phyloP scores from a whole-genome alignment of 192 early-diverging fungal genomes.

The Coemansia sp. region DNA sequence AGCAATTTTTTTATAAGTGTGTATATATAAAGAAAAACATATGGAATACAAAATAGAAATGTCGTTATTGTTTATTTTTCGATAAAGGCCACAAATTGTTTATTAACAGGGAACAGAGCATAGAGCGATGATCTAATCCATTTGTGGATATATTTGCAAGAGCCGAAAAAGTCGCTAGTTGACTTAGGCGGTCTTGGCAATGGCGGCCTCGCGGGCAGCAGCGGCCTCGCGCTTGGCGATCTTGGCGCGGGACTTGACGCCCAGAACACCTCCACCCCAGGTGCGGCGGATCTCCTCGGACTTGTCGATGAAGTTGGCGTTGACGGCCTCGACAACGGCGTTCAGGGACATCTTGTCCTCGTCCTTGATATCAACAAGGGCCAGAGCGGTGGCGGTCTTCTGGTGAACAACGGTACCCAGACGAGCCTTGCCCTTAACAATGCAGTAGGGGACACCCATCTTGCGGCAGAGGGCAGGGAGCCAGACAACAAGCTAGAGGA shows the following conservation, averaged over 20 bases:
- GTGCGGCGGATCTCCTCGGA: slow-evolving; percentile 80
- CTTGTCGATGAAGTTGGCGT: slow-evolving; percentile 97
- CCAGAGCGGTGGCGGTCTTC: slow-evolving; percentile 98
- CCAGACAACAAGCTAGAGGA: slow-evolving; percentile 82
- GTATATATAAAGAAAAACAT: no score
- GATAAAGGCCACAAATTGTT: neutral
- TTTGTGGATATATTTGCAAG: neutral
- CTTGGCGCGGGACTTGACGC: slow-evolving; percentile 84
- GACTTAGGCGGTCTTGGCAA: slow-evolving; percentile 20
- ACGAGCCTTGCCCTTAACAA: slow-evolving; percentile 98
- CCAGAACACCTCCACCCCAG: slow-evolving; percentile 99
- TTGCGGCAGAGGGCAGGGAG: slow-evolving; percentile 99
- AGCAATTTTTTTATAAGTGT: no score
- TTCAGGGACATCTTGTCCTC: slow-evolving; percentile 94
- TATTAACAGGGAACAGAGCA: slow-evolving; percentile 3
- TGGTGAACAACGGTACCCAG: slow-evolving; percentile 99
- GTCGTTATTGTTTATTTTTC: neutral
- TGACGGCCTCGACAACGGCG: slow-evolving; percentile 83
- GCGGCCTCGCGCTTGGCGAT: slow-evolving; percentile 71
- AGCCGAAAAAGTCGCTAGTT: neutral
- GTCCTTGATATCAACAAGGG: slow-evolving; percentile 86
- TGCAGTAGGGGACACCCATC: slow-evolving; percentile 99
- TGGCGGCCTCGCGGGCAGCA: slow-evolving; percentile 34
- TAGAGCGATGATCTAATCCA: neutral
- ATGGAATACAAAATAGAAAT: no score